Evolutionary conservation across 495 filamentous ascomycete genomes (phyloP).

Genomic region (Xylaria bambusicola): DNA sequence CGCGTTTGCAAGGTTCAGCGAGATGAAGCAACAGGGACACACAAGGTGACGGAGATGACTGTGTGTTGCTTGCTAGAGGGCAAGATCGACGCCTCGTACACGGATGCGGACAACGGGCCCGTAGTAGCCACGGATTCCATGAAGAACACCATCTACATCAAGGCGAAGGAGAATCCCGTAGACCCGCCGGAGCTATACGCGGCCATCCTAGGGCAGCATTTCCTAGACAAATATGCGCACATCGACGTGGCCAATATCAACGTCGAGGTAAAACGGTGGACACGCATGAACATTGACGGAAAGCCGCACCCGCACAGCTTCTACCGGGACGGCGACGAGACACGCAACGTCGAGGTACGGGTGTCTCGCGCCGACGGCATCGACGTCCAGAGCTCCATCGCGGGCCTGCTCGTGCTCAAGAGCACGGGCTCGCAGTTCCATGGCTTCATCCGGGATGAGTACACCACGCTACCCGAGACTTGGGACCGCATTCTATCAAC

Average conservation of each 20-base stretch:
- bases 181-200: constrained; percentile 93
- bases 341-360: constrained; percentile 68
- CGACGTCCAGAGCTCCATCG: constrained; percentile 68
- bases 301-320: constrained; percentile 96
- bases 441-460: constrained; percentile 90
- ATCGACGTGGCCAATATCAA: constrained; percentile 81
- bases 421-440: constrained; percentile 97
- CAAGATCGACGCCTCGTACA: constrained; percentile 91
- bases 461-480: constrained; percentile 83
- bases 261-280: constrained; percentile 86
- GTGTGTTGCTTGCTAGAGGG: constrained; percentile 88
- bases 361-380: constrained; percentile 61
- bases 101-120: constrained; percentile 89
- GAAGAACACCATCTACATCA: constrained; percentile 96
- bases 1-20: constrained; percentile 91
- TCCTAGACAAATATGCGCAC: constrained; percentile 82
- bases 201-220: constrained; percentile 80
- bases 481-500: constrained; percentile 95
- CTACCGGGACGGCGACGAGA: constrained; percentile 85
- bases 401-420: constrained; percentile 85
- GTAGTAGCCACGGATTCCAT: constrained; percentile 96
- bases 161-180: constrained; percentile 89
- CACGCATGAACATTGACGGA: constrained; percentile 83
- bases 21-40: constrained; percentile 70
- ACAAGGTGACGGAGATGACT: constrained; percentile 93